Conservation (phyloP, 768 basidiomycete genomes). For the Rhizopogon roseolus region DNA sequence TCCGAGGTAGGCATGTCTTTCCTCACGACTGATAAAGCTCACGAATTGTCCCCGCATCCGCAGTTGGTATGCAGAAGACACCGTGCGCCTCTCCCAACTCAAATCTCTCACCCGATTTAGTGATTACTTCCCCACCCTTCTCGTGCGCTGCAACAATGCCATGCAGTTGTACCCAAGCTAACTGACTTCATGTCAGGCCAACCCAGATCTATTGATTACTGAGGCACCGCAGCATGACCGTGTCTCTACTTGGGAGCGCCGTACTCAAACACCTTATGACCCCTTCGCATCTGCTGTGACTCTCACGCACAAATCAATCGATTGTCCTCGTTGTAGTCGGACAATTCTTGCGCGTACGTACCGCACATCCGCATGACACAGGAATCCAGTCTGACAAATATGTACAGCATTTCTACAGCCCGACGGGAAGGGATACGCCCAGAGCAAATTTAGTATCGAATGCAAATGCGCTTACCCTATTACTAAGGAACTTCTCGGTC, state of each 20-base stretch:
- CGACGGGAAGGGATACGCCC: constrained; percentile 42
- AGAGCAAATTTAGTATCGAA: constrained; percentile 28
- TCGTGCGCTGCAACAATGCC: constrained; percentile 6
- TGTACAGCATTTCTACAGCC: constrained; percentile 32
- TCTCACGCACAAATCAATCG: constrained; percentile 16
- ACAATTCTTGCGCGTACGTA: constrained; percentile 17
- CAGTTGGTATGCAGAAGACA: constrained; percentile 25
- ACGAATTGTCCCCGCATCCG: background rate
- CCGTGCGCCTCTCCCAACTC: background rate
- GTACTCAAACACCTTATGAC: constrained; percentile 17
- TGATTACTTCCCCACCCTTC: constrained; percentile 4
- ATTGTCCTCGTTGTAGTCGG: constrained; percentile 25
- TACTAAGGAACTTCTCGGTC: constrained; percentile 31
- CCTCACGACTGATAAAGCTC: background rate
- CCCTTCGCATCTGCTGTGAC: constrained; percentile 19
- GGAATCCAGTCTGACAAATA: background rate
- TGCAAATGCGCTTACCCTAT: constrained; percentile 36
- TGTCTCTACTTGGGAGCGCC: constrained; percentile 2
- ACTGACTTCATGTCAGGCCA: background rate
- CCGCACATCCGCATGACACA: background rate
- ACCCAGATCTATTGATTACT: background rate
- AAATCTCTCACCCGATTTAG: background rate
- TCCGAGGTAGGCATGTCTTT: constrained; percentile 22
- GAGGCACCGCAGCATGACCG: background rate
- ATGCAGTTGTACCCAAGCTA: background rate